Percentiles rank a stretch among this genome's conserved stretches.
These are phyloP conservation scores for Rhodomyrtus psidioides DNA, from an alignment of 441 rosid genomes.

Conservation along the genomic window DNA sequence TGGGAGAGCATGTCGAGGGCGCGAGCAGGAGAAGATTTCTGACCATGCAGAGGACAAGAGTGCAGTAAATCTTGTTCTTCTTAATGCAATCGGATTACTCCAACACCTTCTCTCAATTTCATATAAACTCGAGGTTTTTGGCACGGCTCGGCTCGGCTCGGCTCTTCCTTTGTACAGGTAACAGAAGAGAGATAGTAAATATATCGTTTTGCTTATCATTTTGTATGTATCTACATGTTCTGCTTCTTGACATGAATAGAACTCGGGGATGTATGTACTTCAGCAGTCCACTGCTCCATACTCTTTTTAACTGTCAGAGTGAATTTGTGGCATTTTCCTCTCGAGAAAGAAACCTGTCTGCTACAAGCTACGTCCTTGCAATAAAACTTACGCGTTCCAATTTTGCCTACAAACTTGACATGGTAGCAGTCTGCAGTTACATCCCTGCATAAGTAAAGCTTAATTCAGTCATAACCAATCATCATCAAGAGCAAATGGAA, in stretches of 20 bases:
- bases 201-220: background rate
- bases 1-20: slow-evolving; percentile 37
- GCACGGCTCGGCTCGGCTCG: background rate
- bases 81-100: background rate
- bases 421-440: background rate
- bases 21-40: slow-evolving; percentile 35
- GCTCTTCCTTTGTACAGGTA: background rate
- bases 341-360: background rate
- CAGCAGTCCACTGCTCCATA: background rate
- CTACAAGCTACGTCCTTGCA: background rate
- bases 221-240: background rate
- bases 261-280: background rate
- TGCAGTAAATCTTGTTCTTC: slow-evolving; percentile 5
- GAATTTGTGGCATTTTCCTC: background rate
- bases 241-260: background rate
- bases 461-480: background rate
- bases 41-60: slow-evolving; percentile 40
- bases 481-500: background rate
- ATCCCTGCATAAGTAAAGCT: background rate
- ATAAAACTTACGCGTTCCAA: background rate
- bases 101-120: background rate
- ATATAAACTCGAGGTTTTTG: background rate
- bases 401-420: background rate
- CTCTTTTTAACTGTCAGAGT: background rate
- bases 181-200: background rate